Evolutionary conservation across 495 filamentous ascomycete genomes (phyloP), one percentile per base, ranked within the genome.

Genomic region (Xylaria acuta): DNA sequence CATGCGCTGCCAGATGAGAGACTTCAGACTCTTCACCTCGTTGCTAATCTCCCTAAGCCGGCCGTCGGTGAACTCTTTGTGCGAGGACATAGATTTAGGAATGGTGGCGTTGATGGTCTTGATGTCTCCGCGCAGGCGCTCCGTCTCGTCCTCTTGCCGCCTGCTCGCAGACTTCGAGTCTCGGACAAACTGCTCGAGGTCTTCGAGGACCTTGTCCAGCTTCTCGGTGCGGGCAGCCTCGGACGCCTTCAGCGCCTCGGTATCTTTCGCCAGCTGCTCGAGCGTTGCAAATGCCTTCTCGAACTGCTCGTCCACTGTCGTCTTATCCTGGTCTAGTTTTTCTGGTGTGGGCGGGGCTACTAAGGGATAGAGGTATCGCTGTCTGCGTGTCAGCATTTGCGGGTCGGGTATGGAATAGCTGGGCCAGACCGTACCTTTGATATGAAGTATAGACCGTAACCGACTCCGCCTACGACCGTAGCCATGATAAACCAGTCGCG

Each of bases 401-500:
- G 11, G n/a, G 38, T 2, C 7, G 47, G 32, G 11, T 40, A 25
- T 51, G 25, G 27, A 51, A 38, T 2, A 49, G 40, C 40, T 16
- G 12, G 59, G 34, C 7, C 9, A 6, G 22, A 40, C 12, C 76
- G 14, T 80, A 92, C 92, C 89, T 97, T 97, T 70, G 93, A 91
- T 12, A 97, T 87, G 75, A 89, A 88, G 78, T 94, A 98, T n/a
- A 96, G 80, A 3, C 93, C 94, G 76, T 97, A 97, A 9, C 92
- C 87, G 5, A 97, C 90, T 49, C 94, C 93, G 53, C 92, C 91
- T 73, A 95, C 91, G 11, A 97, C 92, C 0, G 94, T 98, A 11
- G 95, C 94, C 93, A 97, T 94, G 75, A 98, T 97, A 79, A 98
- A 99, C 92, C 93, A 98, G 76, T 99, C 96, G 60, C 96, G 88